Percentiles rank a stretch among this genome's conserved stretches.
phyloP scores from a whole-genome alignment of 768 basidiomycete species.

The Pisolithus microcarpus region DNA sequence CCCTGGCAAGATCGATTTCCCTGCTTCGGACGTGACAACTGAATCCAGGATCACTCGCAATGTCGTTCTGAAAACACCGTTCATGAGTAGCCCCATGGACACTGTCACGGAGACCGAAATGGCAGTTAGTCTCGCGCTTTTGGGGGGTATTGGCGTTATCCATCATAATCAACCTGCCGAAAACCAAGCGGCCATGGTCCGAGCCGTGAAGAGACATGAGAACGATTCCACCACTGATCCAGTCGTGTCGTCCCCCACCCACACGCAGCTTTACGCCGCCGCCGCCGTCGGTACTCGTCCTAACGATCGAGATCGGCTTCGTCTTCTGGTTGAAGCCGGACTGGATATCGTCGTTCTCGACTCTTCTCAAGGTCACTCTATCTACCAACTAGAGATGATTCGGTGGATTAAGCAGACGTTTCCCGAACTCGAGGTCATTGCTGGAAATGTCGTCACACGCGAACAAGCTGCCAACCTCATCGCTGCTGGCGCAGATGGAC shows the following conservation, averaged over 20 bases:
- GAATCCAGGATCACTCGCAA: slow-evolving; percentile 89
- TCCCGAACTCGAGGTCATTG: slow-evolving; percentile 87
- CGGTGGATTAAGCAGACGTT: slow-evolving; percentile 83
- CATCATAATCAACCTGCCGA: slow-evolving; percentile 89
- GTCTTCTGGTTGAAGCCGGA: slow-evolving; percentile 84
- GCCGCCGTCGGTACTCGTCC: slow-evolving; percentile 93
- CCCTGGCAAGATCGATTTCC: slow-evolving; percentile 94
- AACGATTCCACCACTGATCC: slow-evolving; percentile 98
- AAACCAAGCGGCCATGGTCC: slow-evolving; percentile 93
- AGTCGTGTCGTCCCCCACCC: slow-evolving; percentile 72
- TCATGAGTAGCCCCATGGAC: slow-evolving; percentile 98
- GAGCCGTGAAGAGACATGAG: slow-evolving; percentile 95
- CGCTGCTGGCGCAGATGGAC: slow-evolving; percentile 89
- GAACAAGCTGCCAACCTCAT: slow-evolving; percentile 95
- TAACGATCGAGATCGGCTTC: slow-evolving; percentile 77
- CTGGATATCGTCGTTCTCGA: slow-evolving; percentile 93
- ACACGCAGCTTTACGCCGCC: slow-evolving; percentile 77
- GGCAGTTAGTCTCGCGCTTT: slow-evolving; percentile 89
- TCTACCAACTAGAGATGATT: slow-evolving; percentile 92
- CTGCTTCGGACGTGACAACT: slow-evolving; percentile 69
- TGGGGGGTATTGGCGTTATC: slow-evolving; percentile 96
- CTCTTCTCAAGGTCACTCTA: slow-evolving; percentile 94
- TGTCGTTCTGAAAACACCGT: slow-evolving; percentile 87
- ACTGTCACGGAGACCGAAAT: slow-evolving; percentile 95
- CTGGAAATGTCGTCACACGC: slow-evolving; percentile 96